Base-by-base conservation (phyloP, 2,329 filamentous ascomycete genomes). In the Claviceps capensis region DNA sequence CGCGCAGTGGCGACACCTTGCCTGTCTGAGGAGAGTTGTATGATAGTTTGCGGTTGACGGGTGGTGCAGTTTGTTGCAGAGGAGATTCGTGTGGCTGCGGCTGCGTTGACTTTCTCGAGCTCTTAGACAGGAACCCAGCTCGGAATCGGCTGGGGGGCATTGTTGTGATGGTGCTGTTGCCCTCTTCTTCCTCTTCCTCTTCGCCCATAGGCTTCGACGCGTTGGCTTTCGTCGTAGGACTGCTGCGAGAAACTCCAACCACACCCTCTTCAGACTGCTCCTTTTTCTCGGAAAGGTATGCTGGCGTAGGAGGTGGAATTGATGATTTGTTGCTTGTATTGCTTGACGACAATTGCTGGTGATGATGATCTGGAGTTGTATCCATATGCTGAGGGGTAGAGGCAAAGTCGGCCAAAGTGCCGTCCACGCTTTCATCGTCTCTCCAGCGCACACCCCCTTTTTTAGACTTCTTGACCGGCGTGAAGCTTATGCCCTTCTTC, bases 401-500 rank as follows among this genome's bases (percentile, higher is more conserved):
- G 62, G 91, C 87, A 63, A 91, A 96, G 64, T 97, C 93, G 11
- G 86, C 89, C 52, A 97, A 72, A 1, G 84, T 83, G 23, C 89
- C 90, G 49, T 91, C 82, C 62, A 94, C 85, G 2, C 84, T 72
- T 62, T 80, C 88, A 60, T 97, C 93, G 61, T 97, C 93, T 53
- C 88, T 83, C 93, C 93, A 98, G 57, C 91, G 81, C 5, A 98
- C 91, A 46, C 78, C 83, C 54, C 90, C 80, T 67, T 88, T 88
- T 52, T 82, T 79, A 9, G 79, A 76, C 66, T 83, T 84, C 68
- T 87, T 95, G 55, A 83, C 83, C 0, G 89, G 88, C 1, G 88
- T 89, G 62, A 94, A 94, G 34, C 81, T 79, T 48, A 95, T 75
- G 13, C 82, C 81, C 68, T 94, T 95, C 55, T 76, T 75, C 23